Base-by-base conservation (phyloP, 192 early-diverging fungal genomes). In the Umbelopsis sp. region DNA sequence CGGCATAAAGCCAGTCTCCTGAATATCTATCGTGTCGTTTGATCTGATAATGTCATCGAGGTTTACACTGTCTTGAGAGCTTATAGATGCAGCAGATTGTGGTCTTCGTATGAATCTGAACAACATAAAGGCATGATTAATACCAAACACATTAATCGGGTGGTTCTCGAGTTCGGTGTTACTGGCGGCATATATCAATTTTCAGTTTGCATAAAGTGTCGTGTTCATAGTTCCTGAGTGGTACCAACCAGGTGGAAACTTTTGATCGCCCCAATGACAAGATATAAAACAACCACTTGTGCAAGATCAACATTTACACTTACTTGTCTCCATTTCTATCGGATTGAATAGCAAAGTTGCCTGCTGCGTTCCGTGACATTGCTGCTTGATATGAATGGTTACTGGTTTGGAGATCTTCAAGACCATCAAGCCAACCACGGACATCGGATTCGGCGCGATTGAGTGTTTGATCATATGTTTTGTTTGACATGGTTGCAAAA, bases 41-140 rank as follows among this genome's bases (percentile, higher is more conserved):
- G 68, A 51, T 45, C 71, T 67, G 44, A 78, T 78, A 32, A 78
- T 65, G 9, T 78, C 77, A 38, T 78, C 69, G 26, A 78, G 62
- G 54, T 78, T 74, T 21, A 78, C 32, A 43, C 77, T 78, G 52
- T 78, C 77, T 34, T 74, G 72, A 32, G 77, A 78, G 7, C 41
- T 68, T 22, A 71, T 71, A 14, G 73, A 74, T 25, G 53, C 36
- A 16, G 32, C 54, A 1, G 77, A 78, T 17, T 71, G 65, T 34
- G 74, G 74, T 34, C 56, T 62, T 20, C 29, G 31, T 34, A 54
- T 54, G 14, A n/a, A 36, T 16, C 56, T 62, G 26, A 6, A 62
- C n/a, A 34, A 17, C 3, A 16, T 7, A n/a, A 62, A 34, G 6
- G 2, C 17, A 20, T 62, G 0, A 32, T 11, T 12, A 32, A 62